Percentiles rank a stretch among this genome's conserved stretches.
Conservation (phyloP, 1,284 basidiomycete genomes). For the Marasmius sp. region DNA sequence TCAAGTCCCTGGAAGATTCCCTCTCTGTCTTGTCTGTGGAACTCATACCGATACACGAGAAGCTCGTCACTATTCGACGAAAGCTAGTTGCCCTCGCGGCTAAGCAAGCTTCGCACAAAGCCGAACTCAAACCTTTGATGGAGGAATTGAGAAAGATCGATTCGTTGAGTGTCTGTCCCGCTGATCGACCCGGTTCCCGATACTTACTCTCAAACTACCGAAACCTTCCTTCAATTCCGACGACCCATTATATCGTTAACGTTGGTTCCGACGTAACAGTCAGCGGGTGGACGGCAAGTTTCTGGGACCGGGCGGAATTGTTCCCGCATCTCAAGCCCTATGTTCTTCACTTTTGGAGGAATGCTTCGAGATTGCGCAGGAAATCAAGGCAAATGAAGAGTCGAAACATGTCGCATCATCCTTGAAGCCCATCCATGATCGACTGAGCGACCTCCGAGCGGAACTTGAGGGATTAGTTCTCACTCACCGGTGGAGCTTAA, state of each 20-base stretch:
- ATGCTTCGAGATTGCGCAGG: conserved; percentile 95
- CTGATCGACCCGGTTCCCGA: conserved; percentile 18
- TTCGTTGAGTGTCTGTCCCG: conserved; percentile 68
- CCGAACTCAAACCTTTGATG: conserved; percentile 87
- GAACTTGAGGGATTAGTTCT: conserved; percentile 89
- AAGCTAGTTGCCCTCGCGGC: conserved; percentile 89
- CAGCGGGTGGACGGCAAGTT: conserved; percentile 97
- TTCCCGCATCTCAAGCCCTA: conserved; percentile 89
- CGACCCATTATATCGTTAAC: conserved; percentile 5
- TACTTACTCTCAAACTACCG: conserved; percentile 13
- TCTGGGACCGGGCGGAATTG: conserved; percentile 87
- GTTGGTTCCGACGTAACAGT: conserved; percentile 34
- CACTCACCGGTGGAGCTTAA: conserved; percentile 95
- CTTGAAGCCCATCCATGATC: conserved; percentile 93
- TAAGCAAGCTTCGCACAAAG: conserved; percentile 80
- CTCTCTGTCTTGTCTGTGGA: conserved; percentile 84
- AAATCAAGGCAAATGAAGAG: conserved; percentile 93
- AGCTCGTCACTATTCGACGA: conserved; percentile 85
- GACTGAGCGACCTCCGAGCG: conserved; percentile 82
- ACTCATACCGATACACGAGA: conserved; percentile 87
- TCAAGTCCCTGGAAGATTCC: conserved; percentile 78
- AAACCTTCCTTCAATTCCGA: conserved; percentile 7
- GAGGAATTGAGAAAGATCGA: conserved; percentile 96
- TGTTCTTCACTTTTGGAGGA: conserved; percentile 91
- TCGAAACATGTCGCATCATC: conserved; percentile 87